phyloP scores from a whole-genome alignment of 306 rosid genomes.

The Malus sieversii region DNA sequence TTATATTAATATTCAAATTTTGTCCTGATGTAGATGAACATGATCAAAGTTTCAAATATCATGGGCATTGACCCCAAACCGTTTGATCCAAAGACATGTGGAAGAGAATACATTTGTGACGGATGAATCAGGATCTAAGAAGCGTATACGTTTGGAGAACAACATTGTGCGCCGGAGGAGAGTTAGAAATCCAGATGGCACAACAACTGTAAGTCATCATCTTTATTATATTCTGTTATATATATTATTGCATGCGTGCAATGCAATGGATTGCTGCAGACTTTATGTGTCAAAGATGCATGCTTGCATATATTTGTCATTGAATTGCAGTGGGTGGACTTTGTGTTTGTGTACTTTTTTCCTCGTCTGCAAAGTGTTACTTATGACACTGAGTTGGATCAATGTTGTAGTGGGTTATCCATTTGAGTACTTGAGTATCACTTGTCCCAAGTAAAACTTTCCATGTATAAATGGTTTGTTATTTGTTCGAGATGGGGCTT shows the following conservation, averaged over 20 bases:
- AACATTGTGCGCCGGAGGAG: conserved; percentile 89
- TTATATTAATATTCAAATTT: conserved; percentile 7
- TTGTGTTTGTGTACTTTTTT: background rate
- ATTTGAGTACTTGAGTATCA: too few species aligned
- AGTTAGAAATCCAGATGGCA: conserved; percentile 64
- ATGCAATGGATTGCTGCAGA: background rate
- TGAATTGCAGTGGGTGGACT: background rate
- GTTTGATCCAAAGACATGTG: conserved; percentile 80
- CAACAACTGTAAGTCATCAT: conserved; percentile 51
- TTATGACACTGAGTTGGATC: too few species aligned
- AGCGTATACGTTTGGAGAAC: conserved; percentile 93
- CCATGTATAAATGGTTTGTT: too few species aligned
- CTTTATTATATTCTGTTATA: conserved; percentile 12
- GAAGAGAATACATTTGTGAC: conserved; percentile 97
- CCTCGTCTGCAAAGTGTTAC: background rate
- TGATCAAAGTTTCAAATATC: conserved; percentile 96
- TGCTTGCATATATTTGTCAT: background rate
- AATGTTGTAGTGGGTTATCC: too few species aligned
- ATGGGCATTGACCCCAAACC: conserved; percentile 93
- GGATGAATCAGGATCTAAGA: conserved; percentile 89
- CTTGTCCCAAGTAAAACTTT: too few species aligned
- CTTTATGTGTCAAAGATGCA: background rate
- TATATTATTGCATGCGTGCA: background rate
- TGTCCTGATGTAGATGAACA: conserved; percentile 65
- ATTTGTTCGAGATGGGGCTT: background rate